Conservation (phyloP, 208 protist species). For the Zelonia costaricensis region DNA sequence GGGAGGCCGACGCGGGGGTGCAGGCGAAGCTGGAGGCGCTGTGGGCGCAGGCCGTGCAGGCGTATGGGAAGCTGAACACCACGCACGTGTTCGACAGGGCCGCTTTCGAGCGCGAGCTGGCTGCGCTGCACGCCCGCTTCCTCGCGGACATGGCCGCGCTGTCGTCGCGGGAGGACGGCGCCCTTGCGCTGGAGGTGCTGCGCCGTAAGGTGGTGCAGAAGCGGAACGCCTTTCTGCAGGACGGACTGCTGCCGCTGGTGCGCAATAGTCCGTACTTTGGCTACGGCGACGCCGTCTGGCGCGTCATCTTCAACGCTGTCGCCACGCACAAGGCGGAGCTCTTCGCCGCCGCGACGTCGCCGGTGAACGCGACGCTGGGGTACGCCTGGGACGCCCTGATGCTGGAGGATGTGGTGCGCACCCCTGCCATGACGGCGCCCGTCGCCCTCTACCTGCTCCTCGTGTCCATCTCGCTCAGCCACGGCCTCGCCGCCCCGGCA, state of each 20-base stretch:
- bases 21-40: slow-evolving; percentile 26
- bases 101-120: slow-evolving; percentile 48
- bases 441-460: slow-evolving; percentile 78
- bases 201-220: slow-evolving; percentile 56
- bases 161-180: slow-evolving; percentile 33
- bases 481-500: slow-evolving; percentile 21
- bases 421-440: slow-evolving; percentile 64
- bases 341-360: slow-evolving; percentile 26
- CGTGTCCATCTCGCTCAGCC: slow-evolving; percentile 37
- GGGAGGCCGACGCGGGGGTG: slow-evolving; percentile 3
- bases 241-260: slow-evolving; percentile 49
- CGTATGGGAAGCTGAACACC: slow-evolving; percentile 30
- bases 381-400: slow-evolving; percentile 74
- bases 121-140: slow-evolving; percentile 29
- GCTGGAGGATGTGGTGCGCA: slow-evolving; percentile 55
- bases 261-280: slow-evolving; percentile 52
- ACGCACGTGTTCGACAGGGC: slow-evolving; percentile 54
- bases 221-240: slow-evolving; percentile 63
- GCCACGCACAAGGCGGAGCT: slow-evolving; percentile 40
- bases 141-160: slow-evolving; percentile 22
- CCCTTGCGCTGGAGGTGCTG: slow-evolving; percentile 76
- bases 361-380: slow-evolving; percentile 33
- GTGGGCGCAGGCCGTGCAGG: slow-evolving; percentile 44
- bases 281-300: slow-evolving; percentile 72
- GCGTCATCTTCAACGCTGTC: slow-evolving; percentile 62